Evolutionary conservation across 2,329 filamentous ascomycete species (phyloP).

Genomic region (Neofusicoccum parvum): DNA sequence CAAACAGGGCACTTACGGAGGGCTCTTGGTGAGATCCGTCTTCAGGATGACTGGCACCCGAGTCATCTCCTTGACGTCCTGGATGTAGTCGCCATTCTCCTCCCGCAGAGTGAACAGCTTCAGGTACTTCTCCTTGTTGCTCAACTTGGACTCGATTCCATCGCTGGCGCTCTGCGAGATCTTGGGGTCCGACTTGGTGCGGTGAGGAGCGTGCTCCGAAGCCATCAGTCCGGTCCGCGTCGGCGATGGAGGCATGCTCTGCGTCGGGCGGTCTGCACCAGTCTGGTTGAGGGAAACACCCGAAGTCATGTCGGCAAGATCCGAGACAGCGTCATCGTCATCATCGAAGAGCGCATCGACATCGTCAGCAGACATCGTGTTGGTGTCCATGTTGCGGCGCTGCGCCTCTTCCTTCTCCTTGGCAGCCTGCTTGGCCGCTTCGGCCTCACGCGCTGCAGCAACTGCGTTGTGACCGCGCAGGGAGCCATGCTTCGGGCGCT

Average conservation of each 20-base stretch:
- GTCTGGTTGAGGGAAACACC: slow-evolving; percentile 78
- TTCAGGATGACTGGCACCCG: slow-evolving; percentile 96
- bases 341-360: slow-evolving; percentile 89
- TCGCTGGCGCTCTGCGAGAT: slow-evolving; percentile 69
- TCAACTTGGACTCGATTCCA: slow-evolving; percentile 75
- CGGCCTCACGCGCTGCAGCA: slow-evolving; percentile 76
- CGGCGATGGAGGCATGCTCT: slow-evolving; percentile 92
- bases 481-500: slow-evolving; percentile 81
- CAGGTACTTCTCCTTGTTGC: slow-evolving; percentile 95
- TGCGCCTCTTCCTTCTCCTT: slow-evolving; percentile 90
- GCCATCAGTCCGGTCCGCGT: slow-evolving; percentile 68
- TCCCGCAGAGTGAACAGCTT: slow-evolving; percentile 87
- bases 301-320: slow-evolving; percentile 86
- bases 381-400: slow-evolving; percentile 91
- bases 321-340: slow-evolving; percentile 78
- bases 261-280: slow-evolving; percentile 75
- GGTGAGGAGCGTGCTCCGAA: slow-evolving; percentile 71
- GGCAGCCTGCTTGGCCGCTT: slow-evolving; percentile 76
- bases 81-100: slow-evolving; percentile 92
- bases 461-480: slow-evolving; percentile 75
- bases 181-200: slow-evolving; percentile 93
- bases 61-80: slow-evolving; percentile 98
- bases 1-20: slow-evolving; percentile 74
- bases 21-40: slow-evolving; percentile 97
- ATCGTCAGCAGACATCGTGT: slow-evolving; percentile 89